Base-by-base conservation (phyloP, 257 asterid genomes). In the Thymus quinquecostatus region DNA sequence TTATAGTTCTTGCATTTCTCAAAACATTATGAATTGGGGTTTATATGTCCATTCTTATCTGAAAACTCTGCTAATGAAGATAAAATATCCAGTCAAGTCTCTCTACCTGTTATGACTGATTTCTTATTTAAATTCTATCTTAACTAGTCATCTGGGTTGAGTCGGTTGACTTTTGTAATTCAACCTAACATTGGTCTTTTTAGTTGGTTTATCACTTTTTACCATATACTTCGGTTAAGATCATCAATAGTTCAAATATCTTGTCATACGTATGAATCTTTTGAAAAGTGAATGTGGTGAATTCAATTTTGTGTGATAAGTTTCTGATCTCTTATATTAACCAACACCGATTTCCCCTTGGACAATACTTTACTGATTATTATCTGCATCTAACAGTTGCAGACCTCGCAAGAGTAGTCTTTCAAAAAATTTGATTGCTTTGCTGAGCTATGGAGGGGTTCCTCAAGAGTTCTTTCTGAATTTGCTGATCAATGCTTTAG, bases 391-490 rank as follows among this genome's bases (percentile, higher is more conserved):
- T 81, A 85, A 70, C 91, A 93, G 96, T 78, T 74, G 41, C 73
- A 87, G 77, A 71, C 97, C 98, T 14, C 80, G 75, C 72, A 84
- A 81, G 72, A 68, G 58, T 58, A 64, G 28, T 68, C 80, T 93
- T 2, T 93, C 98, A 7, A 93, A 77, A 75, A 21, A 75, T 70
- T 77, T 93, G 81, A 93, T 88, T 81, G 83, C 96, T 41, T 92
- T 93, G 33, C 74, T 93, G 77, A 81, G 75, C 81, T 89, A 87
- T 73, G 97, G 97, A 43, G 92, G 90, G 59, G 91, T 93, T 65
- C 92, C 96, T 0, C 66, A 49, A 66, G 82, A 68, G 30, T 86
- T 83, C 81, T 93, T 93, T 70, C 72, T 87, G 58, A 81, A 82
- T 64, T 64, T 86, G 67, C 81, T 88, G 69, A 66, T 0, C 1